Percentiles rank a stretch among this genome's conserved stretches.
phyloP scores from a whole-genome alignment of 208 protist species.

The Angomonas desouzai region DNA sequence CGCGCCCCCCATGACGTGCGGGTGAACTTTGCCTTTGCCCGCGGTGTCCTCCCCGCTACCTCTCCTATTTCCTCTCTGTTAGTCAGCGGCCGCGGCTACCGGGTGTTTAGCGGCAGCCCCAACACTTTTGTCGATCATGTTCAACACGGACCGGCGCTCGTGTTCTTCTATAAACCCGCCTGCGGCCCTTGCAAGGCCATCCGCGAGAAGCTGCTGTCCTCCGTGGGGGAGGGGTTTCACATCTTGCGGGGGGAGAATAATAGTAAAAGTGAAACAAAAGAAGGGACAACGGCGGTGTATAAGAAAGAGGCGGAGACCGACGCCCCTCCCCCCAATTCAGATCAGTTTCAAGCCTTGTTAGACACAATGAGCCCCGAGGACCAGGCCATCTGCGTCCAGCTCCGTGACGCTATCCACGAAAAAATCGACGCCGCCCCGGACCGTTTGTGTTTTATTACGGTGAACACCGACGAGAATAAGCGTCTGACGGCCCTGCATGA shows the following conservation, averaged over 20 bases:
- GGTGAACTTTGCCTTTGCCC: slow-evolving; percentile 22
- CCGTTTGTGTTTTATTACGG: slow-evolving; percentile 44
- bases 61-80: slow-evolving; percentile 14
- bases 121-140: slow-evolving; percentile 43
- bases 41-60: slow-evolving; percentile 14
- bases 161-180: slow-evolving; percentile 78
- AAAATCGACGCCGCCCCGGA: slow-evolving; percentile 15
- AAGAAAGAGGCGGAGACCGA: background rate
- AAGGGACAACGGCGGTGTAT: background rate
- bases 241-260: background rate
- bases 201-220: slow-evolving; percentile 34
- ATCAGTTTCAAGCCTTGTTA: background rate
- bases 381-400: slow-evolving; percentile 15
- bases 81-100: slow-evolving; percentile 18
- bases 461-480: slow-evolving; percentile 74
- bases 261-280: background rate
- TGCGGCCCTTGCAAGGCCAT: slow-evolving; percentile 65
- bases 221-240: slow-evolving; percentile 21
- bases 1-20: slow-evolving; percentile 16
- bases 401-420: slow-evolving; percentile 16
- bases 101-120: slow-evolving; percentile 42
- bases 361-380: slow-evolving; percentile 20
- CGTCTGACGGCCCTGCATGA: slow-evolving; percentile 76
- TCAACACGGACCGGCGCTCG: slow-evolving; percentile 29
- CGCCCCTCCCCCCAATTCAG: background rate